phyloP scores from a whole-genome alignment of 1,284 basidiomycete species.

The Volvariella surrecta region DNA sequence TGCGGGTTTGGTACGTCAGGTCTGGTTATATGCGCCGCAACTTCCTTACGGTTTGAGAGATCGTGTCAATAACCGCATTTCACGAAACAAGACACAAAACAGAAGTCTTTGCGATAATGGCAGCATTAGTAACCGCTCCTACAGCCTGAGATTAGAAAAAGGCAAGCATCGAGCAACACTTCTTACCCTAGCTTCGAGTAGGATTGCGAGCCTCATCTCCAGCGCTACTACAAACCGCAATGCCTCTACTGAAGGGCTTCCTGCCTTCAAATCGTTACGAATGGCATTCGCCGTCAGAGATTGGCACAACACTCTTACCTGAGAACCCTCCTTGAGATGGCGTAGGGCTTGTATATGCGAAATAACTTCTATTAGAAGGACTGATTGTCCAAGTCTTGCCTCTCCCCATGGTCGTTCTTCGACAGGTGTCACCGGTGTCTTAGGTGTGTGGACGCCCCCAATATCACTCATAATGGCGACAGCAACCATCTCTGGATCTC shows the following conservation, averaged over 20 bases:
- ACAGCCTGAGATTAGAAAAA: slow-evolving; percentile 5
- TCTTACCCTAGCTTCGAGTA: slow-evolving; percentile 55
- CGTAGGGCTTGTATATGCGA: slow-evolving; percentile 36
- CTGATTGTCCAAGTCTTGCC: slow-evolving; percentile 56
- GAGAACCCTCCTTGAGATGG: slow-evolving; percentile 28
- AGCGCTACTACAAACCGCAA: slow-evolving; percentile 46
- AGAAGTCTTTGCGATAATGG: slow-evolving; percentile 50
- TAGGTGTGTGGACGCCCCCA: slow-evolving; percentile 21
- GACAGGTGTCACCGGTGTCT: slow-evolving; percentile 4
- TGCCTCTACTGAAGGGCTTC: slow-evolving; percentile 24
- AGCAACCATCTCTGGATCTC: slow-evolving; percentile 70
- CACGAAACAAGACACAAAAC: slow-evolving; percentile 48
- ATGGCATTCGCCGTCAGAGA: neutral
- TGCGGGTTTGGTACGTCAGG: slow-evolving; percentile 16
- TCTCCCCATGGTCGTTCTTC: slow-evolving; percentile 27
- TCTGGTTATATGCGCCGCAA: neutral
- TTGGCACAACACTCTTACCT: slow-evolving; percentile 19
- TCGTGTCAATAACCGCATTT: slow-evolving; percentile 50
- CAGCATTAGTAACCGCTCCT: slow-evolving; percentile 45
- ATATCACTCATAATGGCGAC: slow-evolving; percentile 58
- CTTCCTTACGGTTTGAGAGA: slow-evolving; percentile 52
- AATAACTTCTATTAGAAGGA: slow-evolving; percentile 58
- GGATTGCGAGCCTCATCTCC: slow-evolving; percentile 47
- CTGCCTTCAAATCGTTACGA: slow-evolving; percentile 19
- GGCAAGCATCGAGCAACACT: neutral